Conservation (phyloP, 129 eudicot genomes). For the Artemisia tridentata region DNA sequence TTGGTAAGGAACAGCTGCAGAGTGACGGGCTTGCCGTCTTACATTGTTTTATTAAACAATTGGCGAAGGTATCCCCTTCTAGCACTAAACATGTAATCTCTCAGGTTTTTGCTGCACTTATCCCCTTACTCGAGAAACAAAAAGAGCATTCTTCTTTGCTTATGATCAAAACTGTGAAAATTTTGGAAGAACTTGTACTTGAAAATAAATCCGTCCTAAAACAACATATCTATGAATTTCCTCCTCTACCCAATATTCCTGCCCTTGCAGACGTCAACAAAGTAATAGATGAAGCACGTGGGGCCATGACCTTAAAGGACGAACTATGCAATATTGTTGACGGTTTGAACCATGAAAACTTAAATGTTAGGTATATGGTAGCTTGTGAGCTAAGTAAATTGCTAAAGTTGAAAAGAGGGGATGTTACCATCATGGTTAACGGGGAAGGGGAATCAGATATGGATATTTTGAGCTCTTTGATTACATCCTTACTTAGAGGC, state of each 20-base stretch:
- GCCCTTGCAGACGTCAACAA: constrained; percentile 71
- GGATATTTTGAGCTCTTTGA: constrained; percentile 82
- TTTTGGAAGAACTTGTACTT: constrained; percentile 79
- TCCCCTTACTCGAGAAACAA: constrained; percentile 83
- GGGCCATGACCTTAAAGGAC: constrained; percentile 69
- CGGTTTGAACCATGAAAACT: constrained; percentile 89
- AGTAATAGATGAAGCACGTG: constrained; percentile 88
- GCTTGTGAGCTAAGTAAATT: constrained; percentile 84
- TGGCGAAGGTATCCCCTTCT: constrained; percentile 77
- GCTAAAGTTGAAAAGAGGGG: constrained; percentile 66
- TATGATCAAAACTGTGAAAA: constrained; percentile 71
- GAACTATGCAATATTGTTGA: constrained; percentile 68
- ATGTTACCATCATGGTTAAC: constrained; percentile 59
- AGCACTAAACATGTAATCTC: constrained; percentile 94
- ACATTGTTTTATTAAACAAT: constrained; percentile 75
- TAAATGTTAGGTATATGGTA: constrained; percentile 98
- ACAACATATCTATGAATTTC: constrained; percentile 88
- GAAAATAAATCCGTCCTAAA: constrained; percentile 67
- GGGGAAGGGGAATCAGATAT: constrained; percentile 66
- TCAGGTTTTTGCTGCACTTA: constrained; percentile 96
- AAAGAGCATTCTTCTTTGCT: constrained; percentile 56
- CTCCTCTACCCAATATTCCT: constrained; percentile 80
- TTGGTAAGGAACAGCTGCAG: constrained; percentile 73
- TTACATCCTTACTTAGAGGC: constrained; percentile 80
- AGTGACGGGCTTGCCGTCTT: constrained; percentile 85